Percentiles rank a stretch among this genome's conserved stretches.
These are phyloP conservation scores for Cercospora sojina DNA, from an alignment of 2,329 filamentous ascomycete species.

Conservation along the genomic window DNA sequence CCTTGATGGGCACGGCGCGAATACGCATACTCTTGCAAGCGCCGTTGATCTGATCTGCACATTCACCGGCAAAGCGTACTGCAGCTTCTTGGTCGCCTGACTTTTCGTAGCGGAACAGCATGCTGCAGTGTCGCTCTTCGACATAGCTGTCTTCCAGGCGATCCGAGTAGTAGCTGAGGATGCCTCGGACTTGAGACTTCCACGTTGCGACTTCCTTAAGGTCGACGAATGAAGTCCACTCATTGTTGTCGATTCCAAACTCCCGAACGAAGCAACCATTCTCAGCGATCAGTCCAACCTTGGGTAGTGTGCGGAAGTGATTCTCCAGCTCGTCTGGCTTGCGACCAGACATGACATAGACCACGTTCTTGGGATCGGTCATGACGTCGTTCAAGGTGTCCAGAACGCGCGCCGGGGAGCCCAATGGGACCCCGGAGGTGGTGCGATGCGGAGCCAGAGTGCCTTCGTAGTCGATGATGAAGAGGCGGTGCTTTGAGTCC, in stretches of 20 bases:
- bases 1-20: conserved; percentile 74
- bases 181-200: conserved; percentile 80
- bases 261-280: conserved; percentile 89
- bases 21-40: conserved; percentile 81
- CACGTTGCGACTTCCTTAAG: conserved; percentile 67
- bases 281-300: conserved; percentile 86
- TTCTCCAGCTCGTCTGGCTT: conserved; percentile 84
- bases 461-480: conserved; percentile 91
- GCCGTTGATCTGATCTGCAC: conserved; percentile 92
- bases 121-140: conserved; percentile 85
- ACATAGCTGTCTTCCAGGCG: conserved; percentile 84
- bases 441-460: conserved; percentile 86
- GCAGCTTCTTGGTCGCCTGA: conserved; percentile 75
- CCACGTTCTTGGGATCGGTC: conserved; percentile 74
- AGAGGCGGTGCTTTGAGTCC: conserved; percentile 66
- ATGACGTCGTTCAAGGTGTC: conserved; percentile 80
- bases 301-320: conserved; percentile 78
- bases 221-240: conserved; percentile 79
- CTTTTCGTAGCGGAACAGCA: conserved; percentile 86
- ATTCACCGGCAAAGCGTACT: conserved; percentile 78
- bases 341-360: conserved; percentile 92
- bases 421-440: conserved; percentile 77
- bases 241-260: conserved; percentile 53
- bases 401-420: conserved; percentile 81
- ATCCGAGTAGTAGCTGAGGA: conserved; percentile 85